Conservation (phyloP, 495 filamentous ascomycete species). For the Jackrogersella multiformis region DNA sequence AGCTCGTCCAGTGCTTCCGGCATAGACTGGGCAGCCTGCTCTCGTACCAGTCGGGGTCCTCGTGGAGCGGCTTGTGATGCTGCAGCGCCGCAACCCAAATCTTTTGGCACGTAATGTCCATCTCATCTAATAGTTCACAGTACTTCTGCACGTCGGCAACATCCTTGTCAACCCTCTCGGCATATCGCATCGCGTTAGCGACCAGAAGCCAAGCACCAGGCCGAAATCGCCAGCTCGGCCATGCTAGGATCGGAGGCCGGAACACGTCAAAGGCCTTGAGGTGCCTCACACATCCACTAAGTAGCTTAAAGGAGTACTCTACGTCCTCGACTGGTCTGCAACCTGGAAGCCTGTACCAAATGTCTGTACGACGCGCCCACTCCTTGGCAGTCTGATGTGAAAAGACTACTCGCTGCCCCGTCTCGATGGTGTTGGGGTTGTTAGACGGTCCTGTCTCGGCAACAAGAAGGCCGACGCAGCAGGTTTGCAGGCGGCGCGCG, state of each 20-base stretch:
- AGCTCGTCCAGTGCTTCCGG: constrained; percentile 45
- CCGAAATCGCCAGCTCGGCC: constrained; percentile 44
- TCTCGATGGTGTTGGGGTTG: constrained; percentile 36
- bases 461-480: constrained; percentile 41
- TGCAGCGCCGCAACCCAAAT: constrained; percentile 41
- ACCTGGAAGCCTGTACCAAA: constrained; percentile 44
- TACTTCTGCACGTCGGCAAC: constrained; percentile 35
- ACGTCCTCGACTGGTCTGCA: constrained; percentile 26
- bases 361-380: constrained; percentile 41
- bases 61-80: constrained; percentile 45
- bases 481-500: constrained; percentile 35
- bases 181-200: constrained; percentile 43
- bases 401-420: constrained; percentile 46
- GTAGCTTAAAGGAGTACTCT: constrained; percentile 42
- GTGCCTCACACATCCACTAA: constrained; percentile 45
- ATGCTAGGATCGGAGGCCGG: constrained; percentile 39
- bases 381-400: constrained; percentile 47
- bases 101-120: constrained; percentile 41
- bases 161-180: constrained; percentile 40
- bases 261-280: constrained; percentile 39
- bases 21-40: constrained; percentile 32
- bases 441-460: constrained; percentile 33
- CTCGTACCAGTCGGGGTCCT: constrained; percentile 47
- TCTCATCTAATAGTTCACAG: constrained; percentile 41
- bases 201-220: constrained; percentile 47